Evolutionary conservation across 257 asterid genomes (phyloP), one percentile per base, ranked within the genome.

Genomic region (Lycium ferocissimum): DNA sequence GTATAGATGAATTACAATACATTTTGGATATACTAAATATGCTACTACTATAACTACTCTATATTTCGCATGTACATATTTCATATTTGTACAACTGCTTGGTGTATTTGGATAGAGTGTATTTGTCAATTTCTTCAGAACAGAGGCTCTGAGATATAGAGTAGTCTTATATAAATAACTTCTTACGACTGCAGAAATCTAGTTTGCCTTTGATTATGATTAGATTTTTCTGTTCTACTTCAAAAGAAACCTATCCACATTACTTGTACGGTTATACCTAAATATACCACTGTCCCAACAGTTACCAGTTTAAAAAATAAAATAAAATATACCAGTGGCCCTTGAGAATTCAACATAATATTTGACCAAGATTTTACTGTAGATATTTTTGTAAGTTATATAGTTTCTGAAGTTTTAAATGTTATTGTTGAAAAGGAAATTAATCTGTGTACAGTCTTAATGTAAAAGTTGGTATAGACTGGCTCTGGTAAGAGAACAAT

Each of bases 321-420:
- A 26, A 26, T 0, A 26, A 26, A 26, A 26, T 0, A 26, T 26
- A 26, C 33, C 33, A 26, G 33, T 26, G 33, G 33, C 33, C 33
- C 22, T 75, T 22, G 61, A 75, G 59, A 75, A 75, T 49, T 49
- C 20, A 49, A 75, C 81, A 49, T 75, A 6, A 13, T 75, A 11
- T 75, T 49, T 22, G 81, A 49, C 81, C 43, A 75, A 47, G 81
- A 75, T 73, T 20, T 38, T 73, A 49, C n/a, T 75, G 61, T 75
- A 2, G 81, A 75, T 75, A 45, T 7, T 26, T 45, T 73, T 47
- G 59, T 47, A 47, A 20, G 18, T 73, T 47, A 73, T 5, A 73
- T 72, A 20, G 80, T 47, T 47, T 73, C 61, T 20, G n/a, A 49
- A 2, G 11, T 22, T 20, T 49, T 75, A 49, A 73, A 49, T 75